Evolutionary conservation across 768 basidiomycete genomes (phyloP), one percentile per base, ranked within the genome.

Genomic region (Kwoniella dendrophila): DNA sequence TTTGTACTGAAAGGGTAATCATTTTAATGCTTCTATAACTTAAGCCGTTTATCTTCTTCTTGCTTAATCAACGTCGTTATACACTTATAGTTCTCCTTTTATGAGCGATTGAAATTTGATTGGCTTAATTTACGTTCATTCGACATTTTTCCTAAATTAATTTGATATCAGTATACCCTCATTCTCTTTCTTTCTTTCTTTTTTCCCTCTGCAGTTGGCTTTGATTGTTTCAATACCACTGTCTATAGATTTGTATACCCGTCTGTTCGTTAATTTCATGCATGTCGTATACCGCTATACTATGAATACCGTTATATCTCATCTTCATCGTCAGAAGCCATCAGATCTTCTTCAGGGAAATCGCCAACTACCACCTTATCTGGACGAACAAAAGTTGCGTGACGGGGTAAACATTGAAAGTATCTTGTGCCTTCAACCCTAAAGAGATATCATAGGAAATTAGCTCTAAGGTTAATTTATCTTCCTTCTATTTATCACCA

Each of bases 361-460:
- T 98, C 89, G 1, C 95, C 95, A 7, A 90, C 82, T 52, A 79
- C 84, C 4, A 97, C 85, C 74, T 85, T 88, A 56, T 93, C 90
- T 1, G 90, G 86, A 45, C 88, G 85, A 18, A 94, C 90, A 77
- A 98, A 96, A 1, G 88, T 86, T 0, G 93, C 95, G 58, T 88
- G 86, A 48, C 86, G 87, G 8, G 85, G 85, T 45, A 79, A 81
- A 75, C 92, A 92, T 8, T 84, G 82, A 74, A 97, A 98, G 74
- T 96, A 97, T n/a, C 83, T 82, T 64, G 87, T 85, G 0, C 90
- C 92, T 72, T 92, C 84, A 2, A 95, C 88, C 0, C 93, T 95
- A 27, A 8, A 38, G 8, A 8, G 36, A 18, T 14, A 26, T 41
- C n/a, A n/a, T n/a, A n/a, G n/a, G n/a, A n/a, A n/a, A n/a, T n/a